Conservation (phyloP, 2,329 filamentous ascomycete species). For the Emergomyces orientalis region DNA sequence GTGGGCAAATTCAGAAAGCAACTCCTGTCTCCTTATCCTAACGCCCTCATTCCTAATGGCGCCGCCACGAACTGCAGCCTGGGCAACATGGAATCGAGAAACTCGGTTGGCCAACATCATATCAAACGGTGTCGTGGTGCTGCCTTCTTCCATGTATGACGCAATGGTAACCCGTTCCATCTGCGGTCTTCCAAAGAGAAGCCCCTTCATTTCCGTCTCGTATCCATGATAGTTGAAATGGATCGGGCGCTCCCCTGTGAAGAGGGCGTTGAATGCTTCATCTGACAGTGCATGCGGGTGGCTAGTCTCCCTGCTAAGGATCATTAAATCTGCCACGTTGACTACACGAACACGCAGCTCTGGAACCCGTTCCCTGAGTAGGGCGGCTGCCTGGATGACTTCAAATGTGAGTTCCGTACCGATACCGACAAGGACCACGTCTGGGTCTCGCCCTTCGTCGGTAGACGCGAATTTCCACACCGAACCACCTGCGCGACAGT, state of each 20-base stretch:
- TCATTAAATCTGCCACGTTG: constrained; percentile 59
- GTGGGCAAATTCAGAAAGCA: constrained; percentile 41
- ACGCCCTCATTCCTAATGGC: constrained; percentile 43
- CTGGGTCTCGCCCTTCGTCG: constrained; percentile 46
- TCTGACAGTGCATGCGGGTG: constrained; percentile 52
- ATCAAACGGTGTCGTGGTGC: constrained; percentile 58
- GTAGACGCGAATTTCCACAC: constrained; percentile 55
- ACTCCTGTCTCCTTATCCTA: constrained; percentile 36
- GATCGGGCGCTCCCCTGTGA: constrained; percentile 47
- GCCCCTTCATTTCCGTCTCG: constrained; percentile 48
- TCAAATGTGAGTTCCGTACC: constrained; percentile 59
- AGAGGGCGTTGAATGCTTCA: constrained; percentile 47
- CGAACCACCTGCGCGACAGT: constrained; percentile 51
- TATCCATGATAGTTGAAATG: constrained; percentile 64
- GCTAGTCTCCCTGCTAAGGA: constrained; percentile 45
- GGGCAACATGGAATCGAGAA: constrained; percentile 51
- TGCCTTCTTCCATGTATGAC: constrained; percentile 57
- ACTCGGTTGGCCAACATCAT: constrained; percentile 59
- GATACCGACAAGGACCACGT: constrained; percentile 56
- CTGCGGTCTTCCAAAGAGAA: constrained; percentile 50
- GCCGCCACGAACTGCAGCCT: constrained; percentile 44
- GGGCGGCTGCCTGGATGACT: constrained; percentile 50
- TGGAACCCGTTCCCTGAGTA: constrained; percentile 44
- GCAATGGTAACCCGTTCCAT: constrained; percentile 47
- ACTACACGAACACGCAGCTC: constrained; percentile 51